Evolutionary conservation across 139 green algal species (phyloP).

Genomic region (Chlorella sp.): DNA sequence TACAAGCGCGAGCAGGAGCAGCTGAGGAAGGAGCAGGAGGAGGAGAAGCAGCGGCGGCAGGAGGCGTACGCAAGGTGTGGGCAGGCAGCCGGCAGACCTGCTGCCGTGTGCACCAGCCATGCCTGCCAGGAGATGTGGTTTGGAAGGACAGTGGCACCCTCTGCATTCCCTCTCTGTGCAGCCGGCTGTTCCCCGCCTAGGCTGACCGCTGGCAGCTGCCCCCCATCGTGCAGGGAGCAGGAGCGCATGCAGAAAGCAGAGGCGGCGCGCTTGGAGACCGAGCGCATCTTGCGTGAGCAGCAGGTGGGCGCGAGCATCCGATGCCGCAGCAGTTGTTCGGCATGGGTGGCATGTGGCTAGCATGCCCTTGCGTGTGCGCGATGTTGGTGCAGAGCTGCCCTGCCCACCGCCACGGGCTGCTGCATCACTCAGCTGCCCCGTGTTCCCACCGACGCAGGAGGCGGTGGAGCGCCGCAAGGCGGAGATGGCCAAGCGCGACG

Average conservation of each 20-base stretch:
- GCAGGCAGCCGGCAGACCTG: neutral
- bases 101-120: no score
- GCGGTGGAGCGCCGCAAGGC: conserved; percentile 46
- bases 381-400: neutral
- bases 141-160: no score
- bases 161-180: no score
- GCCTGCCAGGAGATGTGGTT: no score
- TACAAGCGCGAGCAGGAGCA: conserved; percentile 53
- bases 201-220: no score
- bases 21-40: conserved; percentile 36
- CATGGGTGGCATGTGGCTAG: neutral
- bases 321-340: conserved; percentile 36
- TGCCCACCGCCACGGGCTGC: neutral
- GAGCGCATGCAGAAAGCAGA: conserved; percentile 75
- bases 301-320: conserved; percentile 27
- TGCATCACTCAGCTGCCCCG: neutral
- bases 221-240: conserved; percentile 60
- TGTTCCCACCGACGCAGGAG: neutral
- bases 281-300: conserved; percentile 73
- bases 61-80: conserved; percentile 58
- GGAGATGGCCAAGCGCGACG: conserved; percentile 59
- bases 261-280: conserved; percentile 62
- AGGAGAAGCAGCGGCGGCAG: conserved; percentile 49
- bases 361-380: no score
- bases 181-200: no score